Evolutionary conservation across 1,139 yeast genomes (phyloP).

Genomic region (Kluyveromyces sp.): DNA sequence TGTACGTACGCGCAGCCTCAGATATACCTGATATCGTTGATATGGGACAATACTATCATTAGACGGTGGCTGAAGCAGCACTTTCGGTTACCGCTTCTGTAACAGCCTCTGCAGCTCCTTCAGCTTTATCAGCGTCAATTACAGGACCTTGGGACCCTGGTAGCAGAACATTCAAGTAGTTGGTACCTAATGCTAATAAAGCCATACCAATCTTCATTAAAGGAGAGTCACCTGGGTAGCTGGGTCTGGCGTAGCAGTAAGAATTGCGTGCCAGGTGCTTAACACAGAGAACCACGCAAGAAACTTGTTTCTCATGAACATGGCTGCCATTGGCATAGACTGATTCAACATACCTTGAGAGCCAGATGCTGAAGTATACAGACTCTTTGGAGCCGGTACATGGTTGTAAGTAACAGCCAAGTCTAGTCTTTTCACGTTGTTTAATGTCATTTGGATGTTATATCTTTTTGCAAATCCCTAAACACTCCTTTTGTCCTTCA

Average conservation of each 20-base stretch:
- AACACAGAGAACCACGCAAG: constrained; percentile 31
- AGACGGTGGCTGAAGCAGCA: constrained; percentile 11
- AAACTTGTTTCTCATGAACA: constrained; percentile 40
- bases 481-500: too few relatives aligned
- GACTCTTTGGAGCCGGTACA: constrained; percentile 43
- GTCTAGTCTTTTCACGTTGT: constrained; percentile 31
- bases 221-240: constrained; percentile 26
- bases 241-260: constrained; percentile 22
- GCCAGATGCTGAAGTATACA: constrained; percentile 35
- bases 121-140: constrained; percentile 9
- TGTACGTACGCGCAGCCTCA: background rate
- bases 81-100: background rate
- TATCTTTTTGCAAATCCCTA: too few relatives aligned
- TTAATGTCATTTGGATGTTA: constrained; percentile 13
- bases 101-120: constrained; percentile 13
- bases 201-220: constrained; percentile 42
- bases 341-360: constrained; percentile 38
- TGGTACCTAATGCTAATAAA: constrained; percentile 39
- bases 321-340: constrained; percentile 63
- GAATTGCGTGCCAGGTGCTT: constrained; percentile 22
- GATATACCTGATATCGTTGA: constrained; percentile 4
- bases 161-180: constrained; percentile 42
- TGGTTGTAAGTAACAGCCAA: constrained; percentile 24
- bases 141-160: constrained; percentile 25
- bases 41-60: background rate